Evolutionary conservation across 2,329 filamentous ascomycete genomes (phyloP), one percentile per base, ranked within the genome.

Genomic region (Aspergillus tanneri): DNA sequence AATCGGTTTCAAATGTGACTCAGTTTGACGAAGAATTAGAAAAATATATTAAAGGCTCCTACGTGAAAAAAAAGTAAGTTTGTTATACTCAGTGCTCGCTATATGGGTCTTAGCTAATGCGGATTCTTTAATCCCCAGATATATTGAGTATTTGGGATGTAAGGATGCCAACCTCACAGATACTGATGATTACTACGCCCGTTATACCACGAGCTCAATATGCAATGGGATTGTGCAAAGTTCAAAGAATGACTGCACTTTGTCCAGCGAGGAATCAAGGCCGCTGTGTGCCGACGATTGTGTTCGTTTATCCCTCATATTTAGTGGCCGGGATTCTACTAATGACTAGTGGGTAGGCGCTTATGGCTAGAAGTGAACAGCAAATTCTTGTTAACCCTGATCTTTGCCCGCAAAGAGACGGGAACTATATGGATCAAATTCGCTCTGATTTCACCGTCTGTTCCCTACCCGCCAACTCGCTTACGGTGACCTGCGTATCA

Each of bases 201-300:
- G 93, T 60, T 99, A 92, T 72, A 95, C 92, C 4, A 93, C 84
- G 38, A 93, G 88, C 52, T 86, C 95, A 55, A 80, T 99, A 56
- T 99, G 93, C 79, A 97, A 95, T 76, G 81, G 88, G 56, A 87
- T 99, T 64, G 82, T 99, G 42, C 93, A 99, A 71, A 91, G 90
- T 65, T 97, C 93, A 4, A 83, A 86, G 60, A 66, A 72, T 9
- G 65, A 79, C 21, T 99, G 93, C 71, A 71, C 74, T 16, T 73
- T 95, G 37, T 80, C 85, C 0, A 69, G 77, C n/a, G 72, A 78
- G 23, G 74, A 85, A 34, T 83, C 88, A 4, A 77, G 77, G 49
- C 90, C 93, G 2, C 76, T 97, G 12, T 99, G 93, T 70, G 93
- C 92, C 37, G 87, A 93, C 54, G 86, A 88, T 55, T 99, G 93